Percentiles rank a stretch among this genome's conserved stretches.
Conservation (phyloP, 768 basidiomycete species). For the Mrakia frigida region DNA sequence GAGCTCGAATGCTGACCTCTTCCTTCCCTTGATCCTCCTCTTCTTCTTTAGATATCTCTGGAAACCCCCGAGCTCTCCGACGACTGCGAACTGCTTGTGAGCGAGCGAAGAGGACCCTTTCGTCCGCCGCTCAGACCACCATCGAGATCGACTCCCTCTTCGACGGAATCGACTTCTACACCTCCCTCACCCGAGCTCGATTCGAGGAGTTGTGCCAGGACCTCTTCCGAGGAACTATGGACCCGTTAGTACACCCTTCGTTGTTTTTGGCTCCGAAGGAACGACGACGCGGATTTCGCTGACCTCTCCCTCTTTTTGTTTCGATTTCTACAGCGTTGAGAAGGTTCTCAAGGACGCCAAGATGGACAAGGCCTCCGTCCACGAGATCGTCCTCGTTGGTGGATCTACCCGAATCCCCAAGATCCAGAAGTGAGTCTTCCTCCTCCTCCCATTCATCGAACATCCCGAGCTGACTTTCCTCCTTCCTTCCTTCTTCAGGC, state of each 20-base stretch:
- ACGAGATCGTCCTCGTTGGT: conserved; percentile 58
- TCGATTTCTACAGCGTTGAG: conserved; percentile 60
- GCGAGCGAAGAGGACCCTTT: conserved; percentile 49
- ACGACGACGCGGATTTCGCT: no score
- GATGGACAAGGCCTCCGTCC: conserved; percentile 91
- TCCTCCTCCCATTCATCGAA: background rate
- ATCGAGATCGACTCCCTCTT: conserved; percentile 97
- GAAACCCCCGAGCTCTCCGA: conserved; percentile 31
- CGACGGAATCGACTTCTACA: conserved; percentile 98
- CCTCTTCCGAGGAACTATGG: conserved; percentile 47
- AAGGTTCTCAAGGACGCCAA: conserved; percentile 93
- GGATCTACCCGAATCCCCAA: conserved; percentile 72
- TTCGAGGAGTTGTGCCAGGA: conserved; percentile 51
- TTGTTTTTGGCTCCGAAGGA: no score
- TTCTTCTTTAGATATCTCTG: conserved; percentile 5
- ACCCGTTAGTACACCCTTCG: conserved; percentile 43
- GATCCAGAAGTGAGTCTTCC: conserved; percentile 60
- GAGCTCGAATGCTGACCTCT: background rate
- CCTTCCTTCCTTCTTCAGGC: conserved; percentile 40
- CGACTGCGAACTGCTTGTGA: conserved; percentile 30
- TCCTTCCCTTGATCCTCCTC: no score
- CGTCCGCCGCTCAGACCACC: conserved; percentile 90
- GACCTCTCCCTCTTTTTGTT: conserved; percentile 12
- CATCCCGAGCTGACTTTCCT: background rate
- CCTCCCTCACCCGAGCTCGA: conserved; percentile 92